Base-by-base conservation (phyloP, 2,329 filamentous ascomycete species). In the Aureobasidium sp. region DNA sequence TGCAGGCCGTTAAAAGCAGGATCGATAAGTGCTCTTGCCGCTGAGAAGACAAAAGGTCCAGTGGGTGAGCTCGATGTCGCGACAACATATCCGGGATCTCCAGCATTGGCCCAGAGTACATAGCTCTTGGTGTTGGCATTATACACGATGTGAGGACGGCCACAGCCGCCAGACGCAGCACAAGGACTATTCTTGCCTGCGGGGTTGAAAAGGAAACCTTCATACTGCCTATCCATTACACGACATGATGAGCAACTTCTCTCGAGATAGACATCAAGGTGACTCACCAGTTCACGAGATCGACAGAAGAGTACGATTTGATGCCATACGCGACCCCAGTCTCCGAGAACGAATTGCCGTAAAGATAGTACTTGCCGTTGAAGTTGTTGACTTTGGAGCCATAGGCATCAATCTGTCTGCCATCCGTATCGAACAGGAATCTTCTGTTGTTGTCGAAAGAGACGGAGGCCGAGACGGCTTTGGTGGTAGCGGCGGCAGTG, bases 91-190 rank as follows among this genome's bases (percentile, higher is more conserved):
- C 68, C 68, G 5, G 53, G 37, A 2, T 61, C 60, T n/a, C 68
- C 68, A 40, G 68, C 67, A 39, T 69, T 68, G 22, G 64, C 64
- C 68, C 68, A 69, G 27, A 69, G 63, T n/a, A 69, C 54, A 61
- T 69, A 69, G 31, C 62, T 44, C 11, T 42, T 49, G 33, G 17
- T 66, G 19, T 60, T 62, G 17, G 31, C 7, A 33, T 69, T 66
- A 61, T 67, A 68, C 11, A 69, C 53, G 35, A 69, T 69, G 44
- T 69, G 67, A 31, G 67, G 67, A 37, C 67, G 63, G 9, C 66
- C 67, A 44, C 67, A 69, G 17, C 64, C 65, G 24, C 67, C 67
- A 12, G 42, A 53, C 1, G 24, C 54, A 45, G 52, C 22, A 44
- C 64, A 67, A 5, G 63, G 61, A 7, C 60, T 65, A 4, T 11